These are phyloP conservation scores for Penicillium bialowiezense DNA, from an alignment of 495 filamentous ascomycete species.

Conservation along the genomic window DNA sequence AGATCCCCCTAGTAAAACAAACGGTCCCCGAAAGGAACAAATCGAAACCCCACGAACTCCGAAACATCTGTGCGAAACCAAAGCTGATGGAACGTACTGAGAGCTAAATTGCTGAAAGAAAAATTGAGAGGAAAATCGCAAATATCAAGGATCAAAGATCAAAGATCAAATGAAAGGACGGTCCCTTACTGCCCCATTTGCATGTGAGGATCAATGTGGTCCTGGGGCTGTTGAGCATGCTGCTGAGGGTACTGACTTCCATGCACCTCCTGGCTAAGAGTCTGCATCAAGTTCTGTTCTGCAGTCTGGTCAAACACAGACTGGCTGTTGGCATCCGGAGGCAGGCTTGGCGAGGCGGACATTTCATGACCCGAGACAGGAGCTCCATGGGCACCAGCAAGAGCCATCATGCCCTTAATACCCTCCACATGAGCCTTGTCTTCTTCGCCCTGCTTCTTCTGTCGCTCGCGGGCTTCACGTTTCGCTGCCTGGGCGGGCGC, in stretches of 20 bases:
- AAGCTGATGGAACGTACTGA: neutral
- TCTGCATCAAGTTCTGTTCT: constrained; percentile 50
- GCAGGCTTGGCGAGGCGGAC: constrained; percentile 44
- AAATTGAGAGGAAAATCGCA: neutral
- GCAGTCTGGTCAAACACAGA: constrained; percentile 42
- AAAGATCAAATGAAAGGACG: neutral
- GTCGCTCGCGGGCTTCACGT: constrained; percentile 72
- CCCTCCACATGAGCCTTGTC: constrained; percentile 71
- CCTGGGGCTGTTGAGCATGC: constrained; percentile 27
- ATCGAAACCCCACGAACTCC: constrained; percentile 2
- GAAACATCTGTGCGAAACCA: constrained; percentile 5
- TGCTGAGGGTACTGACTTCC: constrained; percentile 41
- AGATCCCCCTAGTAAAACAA: constrained; percentile 11
- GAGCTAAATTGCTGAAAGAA: constrained; percentile 10
- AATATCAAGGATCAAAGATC: neutral
- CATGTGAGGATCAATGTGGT: constrained; percentile 38
- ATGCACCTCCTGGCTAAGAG: constrained; percentile 47
- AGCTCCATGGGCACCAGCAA: constrained; percentile 47
- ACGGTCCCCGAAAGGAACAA: constrained; percentile 5
- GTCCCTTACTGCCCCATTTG: constrained; percentile 35
- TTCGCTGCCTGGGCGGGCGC: constrained; percentile 78
- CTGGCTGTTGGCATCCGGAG: constrained; percentile 35
- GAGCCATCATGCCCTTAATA: constrained; percentile 65
- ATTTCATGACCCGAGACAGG: constrained; percentile 41
- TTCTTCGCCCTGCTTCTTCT: constrained; percentile 63